Evolutionary conservation across 306 rosid species (phyloP).

Genomic region (Lathyrus tuberosus): DNA sequence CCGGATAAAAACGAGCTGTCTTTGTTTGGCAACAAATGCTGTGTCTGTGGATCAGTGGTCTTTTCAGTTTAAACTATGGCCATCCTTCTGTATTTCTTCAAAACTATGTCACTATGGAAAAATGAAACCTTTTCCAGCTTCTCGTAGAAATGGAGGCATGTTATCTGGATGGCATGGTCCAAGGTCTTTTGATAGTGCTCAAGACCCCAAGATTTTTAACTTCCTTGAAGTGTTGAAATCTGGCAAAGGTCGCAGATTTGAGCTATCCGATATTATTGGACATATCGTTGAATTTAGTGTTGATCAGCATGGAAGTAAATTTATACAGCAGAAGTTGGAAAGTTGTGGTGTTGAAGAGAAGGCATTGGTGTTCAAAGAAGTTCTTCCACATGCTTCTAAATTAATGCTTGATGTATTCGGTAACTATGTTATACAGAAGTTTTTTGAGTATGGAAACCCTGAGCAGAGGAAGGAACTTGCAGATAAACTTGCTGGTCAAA

Average conservation of each 20-base stretch:
- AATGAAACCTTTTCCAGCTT: too few relatives aligned
- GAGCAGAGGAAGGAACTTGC: conserved; percentile 55
- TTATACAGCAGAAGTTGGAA: conserved; percentile 64
- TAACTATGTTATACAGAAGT: conserved; percentile 61
- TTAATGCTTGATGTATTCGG: conserved; percentile 64
- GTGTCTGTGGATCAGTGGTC: too few relatives aligned
- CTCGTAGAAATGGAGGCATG: too few relatives aligned
- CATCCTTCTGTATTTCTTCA: too few relatives aligned
- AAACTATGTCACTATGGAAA: too few relatives aligned
- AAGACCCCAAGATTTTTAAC: conserved; percentile 51
- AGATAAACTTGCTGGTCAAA: conserved; percentile 48
- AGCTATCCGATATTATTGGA: too few relatives aligned
- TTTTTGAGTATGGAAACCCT: conserved; percentile 58
- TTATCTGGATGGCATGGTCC: too few relatives aligned
- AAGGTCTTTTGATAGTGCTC: too few relatives aligned
- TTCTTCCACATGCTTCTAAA: conserved; percentile 55
- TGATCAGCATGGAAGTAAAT: conserved; percentile 66
- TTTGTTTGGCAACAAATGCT: too few relatives aligned
- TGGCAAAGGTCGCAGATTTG: conserved; percentile 61
- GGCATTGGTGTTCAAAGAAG: conserved; percentile 56
- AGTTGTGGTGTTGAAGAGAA: conserved; percentile 46
- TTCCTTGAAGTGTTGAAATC: conserved; percentile 61
- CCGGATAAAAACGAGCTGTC: too few relatives aligned
- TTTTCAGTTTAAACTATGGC: too few relatives aligned
- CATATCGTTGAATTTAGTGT: conserved; percentile 58